Percentiles rank a stretch among this genome's conserved stretches.
These are phyloP conservation scores for Apocynum venetum DNA, from an alignment of 257 asterid genomes.

Conservation along the genomic window DNA sequence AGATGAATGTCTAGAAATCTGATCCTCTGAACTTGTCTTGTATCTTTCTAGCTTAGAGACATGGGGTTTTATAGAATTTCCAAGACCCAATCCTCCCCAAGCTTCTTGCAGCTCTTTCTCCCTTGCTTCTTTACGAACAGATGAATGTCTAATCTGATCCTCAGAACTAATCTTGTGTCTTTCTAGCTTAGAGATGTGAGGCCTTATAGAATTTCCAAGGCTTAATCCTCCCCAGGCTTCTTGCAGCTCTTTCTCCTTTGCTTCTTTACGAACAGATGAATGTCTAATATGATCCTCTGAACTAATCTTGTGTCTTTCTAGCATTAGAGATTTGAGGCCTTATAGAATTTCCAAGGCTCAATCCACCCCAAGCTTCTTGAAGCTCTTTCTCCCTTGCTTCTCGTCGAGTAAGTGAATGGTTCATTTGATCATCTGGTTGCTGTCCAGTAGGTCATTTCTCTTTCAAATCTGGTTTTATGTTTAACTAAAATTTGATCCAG, in stretches of 20 bases:
- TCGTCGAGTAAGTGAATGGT: conserved; percentile 48
- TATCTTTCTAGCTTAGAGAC: conserved; percentile 74
- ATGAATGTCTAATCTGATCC: conserved; percentile 30
- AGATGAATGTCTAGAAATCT: conserved; percentile 30
- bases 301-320: conserved; percentile 76
- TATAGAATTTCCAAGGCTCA: conserved; percentile 81
- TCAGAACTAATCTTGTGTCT: conserved; percentile 64
- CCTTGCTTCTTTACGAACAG: conserved; percentile 60
- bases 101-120: conserved; percentile 73
- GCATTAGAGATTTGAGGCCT: conserved; percentile 76
- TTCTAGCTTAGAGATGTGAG: conserved; percentile 77
- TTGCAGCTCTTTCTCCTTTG: conserved; percentile 70
- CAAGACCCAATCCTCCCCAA: conserved; percentile 94
- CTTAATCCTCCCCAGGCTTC: conserved; percentile 94
- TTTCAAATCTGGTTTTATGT: conserved; percentile 56
- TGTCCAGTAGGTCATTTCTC: conserved; percentile 46
- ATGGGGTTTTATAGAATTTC: conserved; percentile 79
- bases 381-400: conserved; percentile 71
- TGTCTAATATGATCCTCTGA: conserved; percentile 25
- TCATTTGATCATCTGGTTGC: conserved; percentile 23
- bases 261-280: conserved; percentile 55
- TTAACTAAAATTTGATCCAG: conserved; percentile 72
- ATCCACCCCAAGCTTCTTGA: conserved; percentile 86
- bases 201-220: conserved; percentile 76
- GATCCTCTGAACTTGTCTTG: conserved; percentile 55